phyloP scores from a whole-genome alignment of 2,329 filamentous ascomycete species.

The Taxawa tesnikishii region DNA sequence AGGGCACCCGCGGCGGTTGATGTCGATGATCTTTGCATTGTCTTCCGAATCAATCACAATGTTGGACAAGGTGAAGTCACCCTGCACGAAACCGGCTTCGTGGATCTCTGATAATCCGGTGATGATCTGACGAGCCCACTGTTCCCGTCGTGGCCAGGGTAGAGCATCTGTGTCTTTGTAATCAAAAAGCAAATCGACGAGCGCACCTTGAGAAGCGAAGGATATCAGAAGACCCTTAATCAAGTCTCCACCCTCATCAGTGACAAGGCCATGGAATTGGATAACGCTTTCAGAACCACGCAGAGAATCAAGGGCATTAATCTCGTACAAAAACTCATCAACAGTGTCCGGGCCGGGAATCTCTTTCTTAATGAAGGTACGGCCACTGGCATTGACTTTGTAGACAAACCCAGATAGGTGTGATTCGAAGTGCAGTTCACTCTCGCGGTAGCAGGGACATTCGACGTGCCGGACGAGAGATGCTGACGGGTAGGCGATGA shows the following conservation, averaged over 20 bases:
- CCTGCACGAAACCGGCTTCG: slow-evolving; percentile 91
- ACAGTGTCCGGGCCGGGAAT: slow-evolving; percentile 92
- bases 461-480: slow-evolving; percentile 61
- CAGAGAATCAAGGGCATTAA: slow-evolving; percentile 80
- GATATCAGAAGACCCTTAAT: slow-evolving; percentile 86
- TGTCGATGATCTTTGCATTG: slow-evolving; percentile 94
- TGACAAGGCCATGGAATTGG: slow-evolving; percentile 72
- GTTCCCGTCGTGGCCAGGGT: slow-evolving; percentile 62
- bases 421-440: slow-evolving; percentile 69
- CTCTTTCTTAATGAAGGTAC: slow-evolving; percentile 86
- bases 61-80: slow-evolving; percentile 93
- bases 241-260: slow-evolving; percentile 59
- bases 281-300: slow-evolving; percentile 66
- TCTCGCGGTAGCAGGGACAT: slow-evolving; percentile 51
- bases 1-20: slow-evolving; percentile 92
- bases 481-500: slow-evolving; percentile 70
- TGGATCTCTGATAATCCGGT: slow-evolving; percentile 85
- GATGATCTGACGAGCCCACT: slow-evolving; percentile 87
- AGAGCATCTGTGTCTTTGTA: slow-evolving; percentile 41
- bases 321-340: slow-evolving; percentile 94
- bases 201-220: slow-evolving; percentile 72
- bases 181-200: slow-evolving; percentile 88
- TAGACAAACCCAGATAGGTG: slow-evolving; percentile 98
- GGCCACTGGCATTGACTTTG: slow-evolving; percentile 62
- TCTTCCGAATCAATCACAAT: slow-evolving; percentile 80